A percentile compares a stretch with the other conserved stretches of the same genome.
These are phyloP conservation scores for Hericium alpestre DNA, from an alignment of 768 basidiomycete species.

Conservation along the genomic window DNA sequence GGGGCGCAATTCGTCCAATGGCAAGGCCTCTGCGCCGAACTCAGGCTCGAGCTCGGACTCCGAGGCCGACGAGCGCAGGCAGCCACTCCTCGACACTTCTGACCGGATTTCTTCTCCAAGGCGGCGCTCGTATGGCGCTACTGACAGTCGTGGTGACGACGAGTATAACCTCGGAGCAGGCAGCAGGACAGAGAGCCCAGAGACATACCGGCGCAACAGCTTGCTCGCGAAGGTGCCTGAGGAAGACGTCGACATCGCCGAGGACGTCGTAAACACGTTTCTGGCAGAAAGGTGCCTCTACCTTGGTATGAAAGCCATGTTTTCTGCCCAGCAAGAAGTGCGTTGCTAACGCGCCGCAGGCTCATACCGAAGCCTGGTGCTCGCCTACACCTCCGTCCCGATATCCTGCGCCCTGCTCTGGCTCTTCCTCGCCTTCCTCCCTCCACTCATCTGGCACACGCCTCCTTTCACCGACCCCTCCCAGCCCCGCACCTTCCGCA, in stretches of 20 bases:
- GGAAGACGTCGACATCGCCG: neutral
- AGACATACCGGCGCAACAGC: slow-evolving; percentile 4
- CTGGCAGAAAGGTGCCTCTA: slow-evolving; percentile 10
- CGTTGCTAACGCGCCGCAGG: slow-evolving; percentile 29
- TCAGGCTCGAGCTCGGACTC: neutral
- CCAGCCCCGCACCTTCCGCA: slow-evolving; percentile 42
- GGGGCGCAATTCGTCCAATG: slow-evolving; percentile 3
- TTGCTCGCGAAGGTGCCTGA: slow-evolving; percentile 9
- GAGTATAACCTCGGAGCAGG: neutral
- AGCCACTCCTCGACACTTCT: neutral
- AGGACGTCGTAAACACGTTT: slow-evolving; percentile 4
- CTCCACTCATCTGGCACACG: slow-evolving; percentile 33
- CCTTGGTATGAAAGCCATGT: slow-evolving; percentile 4
- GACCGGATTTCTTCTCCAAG: neutral
- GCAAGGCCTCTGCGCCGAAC: slow-evolving; percentile 5
- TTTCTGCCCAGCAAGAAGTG: neutral
- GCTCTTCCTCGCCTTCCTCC: slow-evolving; percentile 38
- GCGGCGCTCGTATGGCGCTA: slow-evolving; percentile 7
- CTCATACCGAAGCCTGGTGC: slow-evolving; percentile 45
- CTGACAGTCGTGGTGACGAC: neutral
- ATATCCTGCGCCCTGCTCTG: slow-evolving; percentile 31
- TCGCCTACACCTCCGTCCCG: slow-evolving; percentile 31
- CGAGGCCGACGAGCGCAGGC: neutral
- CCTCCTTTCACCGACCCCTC: slow-evolving; percentile 23
- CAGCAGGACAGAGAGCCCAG: neutral